Conservation (phyloP, 441 rosid genomes). For the Gossypium lobatum region DNA sequence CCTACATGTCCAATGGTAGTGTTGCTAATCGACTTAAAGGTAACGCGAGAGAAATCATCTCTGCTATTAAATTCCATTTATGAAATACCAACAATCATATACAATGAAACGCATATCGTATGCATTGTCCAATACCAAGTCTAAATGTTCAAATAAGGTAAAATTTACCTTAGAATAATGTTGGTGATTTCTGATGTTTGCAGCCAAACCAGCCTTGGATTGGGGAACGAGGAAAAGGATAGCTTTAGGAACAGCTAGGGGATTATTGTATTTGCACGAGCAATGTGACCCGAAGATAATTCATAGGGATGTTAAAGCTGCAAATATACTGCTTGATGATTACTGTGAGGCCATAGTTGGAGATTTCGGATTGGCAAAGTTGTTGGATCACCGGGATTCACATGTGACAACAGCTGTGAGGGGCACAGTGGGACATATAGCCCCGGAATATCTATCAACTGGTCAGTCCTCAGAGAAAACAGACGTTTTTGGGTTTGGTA, state of each 20-base stretch:
- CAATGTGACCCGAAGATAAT: conserved; percentile 86
- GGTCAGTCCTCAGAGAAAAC: conserved; percentile 96
- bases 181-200: conserved; percentile 8
- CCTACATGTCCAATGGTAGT: conserved; percentile 94
- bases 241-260: conserved; percentile 84
- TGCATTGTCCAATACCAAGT: background rate
- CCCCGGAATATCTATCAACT: conserved; percentile 85
- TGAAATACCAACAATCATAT: background rate
- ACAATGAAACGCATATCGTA: background rate
- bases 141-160: too few relatives aligned
- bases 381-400: conserved; percentile 75
- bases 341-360: conserved; percentile 78
- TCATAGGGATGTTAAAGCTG: conserved; percentile 91
- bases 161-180: too few relatives aligned
- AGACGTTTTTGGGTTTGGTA: conserved; percentile 90
- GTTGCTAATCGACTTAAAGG: conserved; percentile 91
- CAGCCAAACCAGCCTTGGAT: conserved; percentile 73
- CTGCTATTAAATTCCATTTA: background rate
- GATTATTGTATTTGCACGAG: conserved; percentile 69
- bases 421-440: conserved; percentile 90
- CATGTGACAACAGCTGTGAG: conserved; percentile 92
- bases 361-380: conserved; percentile 90
- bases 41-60: conserved; percentile 14
- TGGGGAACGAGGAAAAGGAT: conserved; percentile 87
- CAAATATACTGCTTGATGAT: conserved; percentile 85